Evolutionary conservation across 768 basidiomycete species (phyloP).

Genomic region (Trametes meyenii): DNA sequence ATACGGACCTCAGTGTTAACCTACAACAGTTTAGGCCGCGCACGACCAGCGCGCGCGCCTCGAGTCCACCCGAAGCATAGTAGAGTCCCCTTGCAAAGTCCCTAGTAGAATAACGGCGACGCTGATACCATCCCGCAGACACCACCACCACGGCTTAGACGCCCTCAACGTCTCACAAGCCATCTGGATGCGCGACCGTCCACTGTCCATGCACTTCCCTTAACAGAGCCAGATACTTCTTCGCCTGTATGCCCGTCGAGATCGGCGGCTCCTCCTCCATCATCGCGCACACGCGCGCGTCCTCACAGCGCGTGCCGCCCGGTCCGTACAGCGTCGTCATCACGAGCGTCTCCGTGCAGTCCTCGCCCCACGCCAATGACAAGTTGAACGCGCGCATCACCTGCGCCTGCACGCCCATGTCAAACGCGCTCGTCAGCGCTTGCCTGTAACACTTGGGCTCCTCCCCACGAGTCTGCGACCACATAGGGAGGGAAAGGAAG

Average conservation of each 20-base stretch:
- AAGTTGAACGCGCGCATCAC: constrained; percentile 55
- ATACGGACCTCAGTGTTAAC: no score
- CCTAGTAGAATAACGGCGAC: not conserved
- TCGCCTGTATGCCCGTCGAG: constrained; percentile 47
- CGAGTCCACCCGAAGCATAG: no score
- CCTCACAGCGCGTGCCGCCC: constrained; percentile 50
- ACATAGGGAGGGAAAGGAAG: not conserved
- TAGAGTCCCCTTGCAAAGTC: no score
- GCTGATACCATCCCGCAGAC: not conserved
- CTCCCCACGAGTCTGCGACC: no score
- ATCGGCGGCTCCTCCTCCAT: constrained; percentile 49
- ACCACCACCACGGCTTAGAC: no score
- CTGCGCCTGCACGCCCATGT: constrained; percentile 44
- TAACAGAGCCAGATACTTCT: constrained; percentile 53
- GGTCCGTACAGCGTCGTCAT: constrained; percentile 62
- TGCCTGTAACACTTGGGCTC: no score
- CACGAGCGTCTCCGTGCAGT: constrained; percentile 51
- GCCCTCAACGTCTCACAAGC: not conserved
- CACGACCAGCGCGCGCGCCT: no score
- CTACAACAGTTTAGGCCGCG: no score
- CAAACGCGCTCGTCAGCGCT: not conserved
- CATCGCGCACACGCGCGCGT: constrained; percentile 53
- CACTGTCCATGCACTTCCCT: constrained; percentile 50
- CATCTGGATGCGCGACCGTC: constrained; percentile 38
- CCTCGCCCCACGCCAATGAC: constrained; percentile 44